These are phyloP conservation scores for Waitea zeae DNA, from an alignment of 1,284 basidiomycete genomes.

Conservation along the genomic window DNA sequence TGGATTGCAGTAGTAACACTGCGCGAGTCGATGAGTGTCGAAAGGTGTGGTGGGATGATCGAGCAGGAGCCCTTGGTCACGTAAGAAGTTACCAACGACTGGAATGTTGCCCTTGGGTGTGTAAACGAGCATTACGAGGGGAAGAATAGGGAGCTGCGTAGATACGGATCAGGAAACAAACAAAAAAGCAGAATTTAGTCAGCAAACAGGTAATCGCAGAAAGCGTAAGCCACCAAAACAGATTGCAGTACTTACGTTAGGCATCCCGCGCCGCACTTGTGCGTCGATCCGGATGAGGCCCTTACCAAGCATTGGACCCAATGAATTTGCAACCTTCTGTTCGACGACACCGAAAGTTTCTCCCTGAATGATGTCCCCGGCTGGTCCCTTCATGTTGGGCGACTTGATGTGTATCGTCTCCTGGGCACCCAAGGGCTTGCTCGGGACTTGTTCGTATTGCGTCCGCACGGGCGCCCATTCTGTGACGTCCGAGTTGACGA, in stretches of 20 bases:
- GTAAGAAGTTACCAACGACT: constrained; percentile 64
- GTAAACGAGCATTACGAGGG: constrained; percentile 77
- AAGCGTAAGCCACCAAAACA: constrained; percentile 5
- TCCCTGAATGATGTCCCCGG: constrained; percentile 32
- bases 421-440: constrained; percentile 28
- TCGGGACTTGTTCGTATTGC: constrained; percentile 46
- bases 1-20: constrained; percentile 72
- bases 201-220: too few species aligned
- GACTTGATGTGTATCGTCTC: constrained; percentile 75
- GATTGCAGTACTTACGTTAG: constrained; percentile 31
- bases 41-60: constrained; percentile 59
- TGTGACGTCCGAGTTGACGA: constrained; percentile 6
- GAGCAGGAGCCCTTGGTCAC: constrained; percentile 50
- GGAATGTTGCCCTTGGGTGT: constrained; percentile 83
- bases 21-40: constrained; percentile 39
- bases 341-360: constrained; percentile 79
- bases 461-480: constrained; percentile 66
- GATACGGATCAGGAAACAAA: not conserved
- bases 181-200: not conserved
- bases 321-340: constrained; percentile 55
- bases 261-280: constrained; percentile 44
- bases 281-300: constrained; percentile 78
- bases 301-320: constrained; percentile 69
- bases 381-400: constrained; percentile 29
- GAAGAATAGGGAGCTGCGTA: constrained; percentile 64